Evolutionary conservation across 2,329 filamentous ascomycete genomes (phyloP), one percentile per base, ranked within the genome.

Genomic region (Ophiosphaerella narmari): DNA sequence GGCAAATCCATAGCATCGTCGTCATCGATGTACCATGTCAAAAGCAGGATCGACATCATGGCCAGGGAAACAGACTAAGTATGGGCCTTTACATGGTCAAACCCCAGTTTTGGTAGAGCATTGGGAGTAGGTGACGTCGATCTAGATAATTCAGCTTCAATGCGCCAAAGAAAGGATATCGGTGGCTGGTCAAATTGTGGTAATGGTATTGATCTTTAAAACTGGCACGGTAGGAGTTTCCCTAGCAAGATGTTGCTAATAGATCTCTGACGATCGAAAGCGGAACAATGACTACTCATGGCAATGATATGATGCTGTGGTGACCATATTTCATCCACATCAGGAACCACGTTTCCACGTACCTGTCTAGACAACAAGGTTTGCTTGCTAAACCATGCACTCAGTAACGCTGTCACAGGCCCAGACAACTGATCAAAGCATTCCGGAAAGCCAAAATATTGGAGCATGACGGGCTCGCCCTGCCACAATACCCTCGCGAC

Each of bases 91-190:
- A 46, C 49, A 29, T 48, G 44, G 53, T 48, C 46, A 43, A 29
- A 29, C 26, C 26, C 26, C 6, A 29, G 26, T 29, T 29, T 8
- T 29, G 26, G 26, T 29, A 29, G 26, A 8, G 26, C 26, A 29
- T 9, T 29, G 43, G 46, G 23, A 34, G 38, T 35, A 32, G 38
- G 47, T 67, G 59, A 66, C 62, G 67, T 65, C 59, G 67, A 69
- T 70, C 63, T 13, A 49, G 29, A 62, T 54, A 60, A 56, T 61
- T 63, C 57, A 65, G 60, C 54, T 63, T 55, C 48, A 54, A 62
- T 59, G 55, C 54, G 23, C 52, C 49, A 39, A 33, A 49, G 46
- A 50, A 46, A 43, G 46, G 38, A 31, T 43, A 21, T 57, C 48
- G 65, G 43, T 67, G 62, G 63, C 35, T 49, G 47, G 41, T 57